phyloP scores from a whole-genome alignment of 1,284 basidiomycete species.

The Peniophora sp. region DNA sequence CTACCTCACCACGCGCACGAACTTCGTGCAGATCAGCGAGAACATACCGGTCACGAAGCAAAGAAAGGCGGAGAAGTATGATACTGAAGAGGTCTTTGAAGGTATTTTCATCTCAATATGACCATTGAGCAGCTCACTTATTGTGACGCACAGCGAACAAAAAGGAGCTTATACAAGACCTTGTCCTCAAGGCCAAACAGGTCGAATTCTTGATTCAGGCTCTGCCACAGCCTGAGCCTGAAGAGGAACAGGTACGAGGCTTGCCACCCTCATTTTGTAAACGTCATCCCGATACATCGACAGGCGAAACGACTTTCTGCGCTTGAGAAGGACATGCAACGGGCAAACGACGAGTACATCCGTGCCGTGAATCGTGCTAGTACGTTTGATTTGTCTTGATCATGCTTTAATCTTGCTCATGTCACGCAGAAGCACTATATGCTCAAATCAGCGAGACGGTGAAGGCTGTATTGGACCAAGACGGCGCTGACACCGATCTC shows the following conservation, averaged over 20 bases:
- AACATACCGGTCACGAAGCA: constrained; percentile 72
- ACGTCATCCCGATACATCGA: neutral
- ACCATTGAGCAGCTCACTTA: neutral
- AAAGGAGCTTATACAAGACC: constrained; percentile 70
- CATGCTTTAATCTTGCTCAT: neutral
- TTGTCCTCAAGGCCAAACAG: constrained; percentile 79
- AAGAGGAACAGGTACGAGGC: constrained; percentile 55
- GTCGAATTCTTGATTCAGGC: constrained; percentile 74
- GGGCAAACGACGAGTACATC: constrained; percentile 67
- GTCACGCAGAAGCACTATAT: constrained; percentile 46
- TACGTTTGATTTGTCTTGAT: constrained; percentile 27
- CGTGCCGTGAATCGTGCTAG: constrained; percentile 66
- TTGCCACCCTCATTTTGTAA: neutral
- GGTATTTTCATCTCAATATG: constrained; percentile 29
- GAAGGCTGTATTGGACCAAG: constrained; percentile 49
- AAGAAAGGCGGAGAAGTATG: constrained; percentile 61
- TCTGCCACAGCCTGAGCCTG: constrained; percentile 64
- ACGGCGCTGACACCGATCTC: constrained; percentile 19
- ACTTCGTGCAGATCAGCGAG: constrained; percentile 64
- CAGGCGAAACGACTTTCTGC: constrained; percentile 57
- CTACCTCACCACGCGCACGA: constrained; percentile 66
- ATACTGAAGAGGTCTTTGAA: constrained; percentile 58
- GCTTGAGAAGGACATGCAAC: constrained; percentile 59
- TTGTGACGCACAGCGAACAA: constrained; percentile 63
- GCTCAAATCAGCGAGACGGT: constrained; percentile 53